phyloP scores from a whole-genome alignment of 1,139 yeast species.

The Blastobotrys indianensis region DNA sequence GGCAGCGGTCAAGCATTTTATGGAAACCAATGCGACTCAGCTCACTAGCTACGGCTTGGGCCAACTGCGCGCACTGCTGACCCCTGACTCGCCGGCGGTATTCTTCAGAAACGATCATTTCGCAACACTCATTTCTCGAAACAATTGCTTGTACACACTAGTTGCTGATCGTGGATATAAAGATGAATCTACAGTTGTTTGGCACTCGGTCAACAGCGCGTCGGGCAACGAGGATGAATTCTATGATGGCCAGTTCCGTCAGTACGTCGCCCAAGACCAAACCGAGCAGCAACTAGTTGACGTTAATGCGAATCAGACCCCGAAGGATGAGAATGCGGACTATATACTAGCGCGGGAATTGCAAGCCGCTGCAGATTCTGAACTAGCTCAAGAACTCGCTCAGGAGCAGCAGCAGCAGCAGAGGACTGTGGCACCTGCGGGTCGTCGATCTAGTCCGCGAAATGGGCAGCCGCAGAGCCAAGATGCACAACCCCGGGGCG shows the following conservation, averaged over 20 bases:
- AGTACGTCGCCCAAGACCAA: constrained; percentile 9
- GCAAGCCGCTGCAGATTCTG: constrained; percentile 59
- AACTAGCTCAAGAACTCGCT: constrained; percentile 38
- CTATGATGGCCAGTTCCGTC: constrained; percentile 46
- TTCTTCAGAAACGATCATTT: constrained; percentile 85
- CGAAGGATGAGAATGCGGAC: constrained; percentile 32
- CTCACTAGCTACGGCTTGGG: constrained; percentile 59
- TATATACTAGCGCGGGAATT: constrained; percentile 45
- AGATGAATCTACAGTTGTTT: constrained; percentile 48
- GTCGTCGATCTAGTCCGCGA: neutral
- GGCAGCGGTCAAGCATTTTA: constrained; percentile 36
- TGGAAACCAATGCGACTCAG: constrained; percentile 57
- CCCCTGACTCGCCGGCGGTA: constrained; percentile 49
- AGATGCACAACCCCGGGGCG: constrained; percentile 13
- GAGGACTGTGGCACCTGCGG: constrained; percentile 3
- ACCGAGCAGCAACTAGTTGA: constrained; percentile 6
- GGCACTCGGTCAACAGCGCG: constrained; percentile 69
- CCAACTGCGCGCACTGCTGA: constrained; percentile 38
- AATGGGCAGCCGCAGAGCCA: constrained; percentile 19
- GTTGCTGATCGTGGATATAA: constrained; percentile 69
- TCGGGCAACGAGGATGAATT: constrained; percentile 63
- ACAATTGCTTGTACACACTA: constrained; percentile 49
- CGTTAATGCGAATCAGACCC: constrained; percentile 6
- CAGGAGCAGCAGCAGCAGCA: constrained; percentile 8
- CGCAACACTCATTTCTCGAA: constrained; percentile 57